Conservation (phyloP, 108 stramenopile species). For the Pelagomonas calceolata region DNA sequence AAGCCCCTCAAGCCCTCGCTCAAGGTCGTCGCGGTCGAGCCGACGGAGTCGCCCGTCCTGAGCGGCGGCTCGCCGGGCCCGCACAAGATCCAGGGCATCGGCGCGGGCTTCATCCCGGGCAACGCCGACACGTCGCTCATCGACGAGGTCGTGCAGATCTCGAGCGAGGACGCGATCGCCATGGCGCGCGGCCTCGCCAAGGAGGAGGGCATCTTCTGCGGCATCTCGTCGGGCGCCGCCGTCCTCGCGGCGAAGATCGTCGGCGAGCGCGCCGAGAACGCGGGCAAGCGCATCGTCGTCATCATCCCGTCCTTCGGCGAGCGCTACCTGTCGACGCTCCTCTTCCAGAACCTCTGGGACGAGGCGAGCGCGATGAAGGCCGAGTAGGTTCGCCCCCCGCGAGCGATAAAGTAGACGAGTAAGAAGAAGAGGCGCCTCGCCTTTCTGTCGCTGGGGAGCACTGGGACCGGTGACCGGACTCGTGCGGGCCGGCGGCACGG, state of each 20-base stretch:
- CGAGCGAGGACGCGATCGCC: slow-evolving; percentile 49
- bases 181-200: slow-evolving; percentile 50
- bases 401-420: no score
- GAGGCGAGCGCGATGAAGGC: slow-evolving; percentile 64
- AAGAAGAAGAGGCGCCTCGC: no score
- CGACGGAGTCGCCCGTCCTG: slow-evolving; percentile 51
- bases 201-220: slow-evolving; percentile 60
- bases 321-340: slow-evolving; percentile 56
- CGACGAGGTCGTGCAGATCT: slow-evolving; percentile 51
- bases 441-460: no score
- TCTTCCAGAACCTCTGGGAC: slow-evolving; percentile 83
- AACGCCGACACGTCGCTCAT: slow-evolving; percentile 66
- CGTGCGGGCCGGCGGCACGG: no score
- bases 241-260: slow-evolving; percentile 53
- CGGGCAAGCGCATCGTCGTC: slow-evolving; percentile 57
- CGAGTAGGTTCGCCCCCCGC: slow-evolving; percentile 32
- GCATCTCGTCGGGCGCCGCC: slow-evolving; percentile 58
- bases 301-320: slow-evolving; percentile 55
- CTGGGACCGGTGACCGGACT: no score
- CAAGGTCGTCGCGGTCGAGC: slow-evolving; percentile 62
- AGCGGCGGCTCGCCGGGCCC: slow-evolving; percentile 64
- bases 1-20: slow-evolving; percentile 54
- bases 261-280: slow-evolving; percentile 50
- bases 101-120: slow-evolving; percentile 70
- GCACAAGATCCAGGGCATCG: slow-evolving; percentile 81